Base-by-base conservation (phyloP, 2,329 filamentous ascomycete genomes). In the Pyrenophora tritici-repentis region DNA sequence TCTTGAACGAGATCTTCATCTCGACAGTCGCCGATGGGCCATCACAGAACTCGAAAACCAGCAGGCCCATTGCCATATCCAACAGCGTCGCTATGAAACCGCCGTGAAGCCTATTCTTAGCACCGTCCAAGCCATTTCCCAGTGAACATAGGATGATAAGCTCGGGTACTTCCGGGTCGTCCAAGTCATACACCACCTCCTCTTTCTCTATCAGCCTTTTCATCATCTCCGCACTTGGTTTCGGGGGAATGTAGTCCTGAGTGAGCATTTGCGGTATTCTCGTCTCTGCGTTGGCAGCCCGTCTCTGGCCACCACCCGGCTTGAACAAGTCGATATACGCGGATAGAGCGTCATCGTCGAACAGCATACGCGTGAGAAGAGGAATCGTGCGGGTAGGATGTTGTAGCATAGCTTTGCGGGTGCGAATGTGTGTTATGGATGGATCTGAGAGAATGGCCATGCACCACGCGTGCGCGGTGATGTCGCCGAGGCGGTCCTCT, bases 381-480 rank as follows among this genome's bases (percentile, higher is more conserved):
- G 53, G 4, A 50, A 8, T 63, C 51, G 8, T 24, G 29, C 46
- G 47, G 4, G 51, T n/a, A 18, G 43, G 36, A 41, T 45, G 20
- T 10, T 18, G 12, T 5, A 42, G 34, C 16, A 47, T 36, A 12
- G 50, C 31, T 3, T 41, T 16, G 12, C 66, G 60, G 33, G 61
- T 59, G 26, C 37, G 29, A 2, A 67, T 62, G 12, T 52, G 53
- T 13, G 57, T 61, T 5, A 70, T 55, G 6, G 17, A 36, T 13
- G 42, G 22, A 12, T 50, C 42, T 22, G 58, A 61, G 13, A 68
- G 54, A 8, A 70, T 52, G 1, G 41, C 37, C 7, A 59, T 60
- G 55, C 66, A 70, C 63, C 65, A 68, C 40, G 59, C 52, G 47
- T 56, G 57, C 2, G 49, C 50, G 3, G 59, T 67, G 48, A 68